phyloP scores from a whole-genome alignment of 208 protist species.

The Herpetomonas samuelpessoai region DNA sequence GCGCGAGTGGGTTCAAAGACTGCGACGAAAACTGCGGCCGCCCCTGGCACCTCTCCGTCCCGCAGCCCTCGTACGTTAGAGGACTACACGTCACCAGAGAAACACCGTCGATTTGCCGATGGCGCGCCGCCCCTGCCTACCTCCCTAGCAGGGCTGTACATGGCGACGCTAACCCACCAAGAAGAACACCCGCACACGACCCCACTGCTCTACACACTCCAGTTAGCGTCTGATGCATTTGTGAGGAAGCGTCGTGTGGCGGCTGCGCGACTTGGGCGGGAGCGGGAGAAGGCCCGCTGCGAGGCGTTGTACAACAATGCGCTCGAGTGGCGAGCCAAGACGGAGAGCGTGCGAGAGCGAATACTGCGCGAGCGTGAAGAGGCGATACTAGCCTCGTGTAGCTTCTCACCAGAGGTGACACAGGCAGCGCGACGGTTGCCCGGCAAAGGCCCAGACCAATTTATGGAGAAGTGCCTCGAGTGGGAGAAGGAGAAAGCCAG shows the following conservation, averaged over 20 bases:
- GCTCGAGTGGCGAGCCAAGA: constrained; percentile 3
- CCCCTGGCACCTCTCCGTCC: too few relatives aligned
- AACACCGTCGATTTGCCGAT: background rate
- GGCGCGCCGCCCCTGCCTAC: background rate
- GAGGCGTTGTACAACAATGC: constrained; percentile 18
- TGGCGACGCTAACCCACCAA: background rate
- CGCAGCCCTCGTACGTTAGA: background rate
- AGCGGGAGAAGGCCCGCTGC: constrained; percentile 9
- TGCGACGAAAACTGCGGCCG: background rate
- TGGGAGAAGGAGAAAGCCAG: constrained; percentile 37
- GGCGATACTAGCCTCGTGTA: constrained; percentile 40
- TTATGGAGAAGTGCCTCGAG: constrained; percentile 59
- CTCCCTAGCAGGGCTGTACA: background rate
- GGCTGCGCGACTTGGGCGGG: background rate
- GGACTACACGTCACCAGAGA: background rate
- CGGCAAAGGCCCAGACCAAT: constrained; percentile 39
- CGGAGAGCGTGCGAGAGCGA: constrained; percentile 5
- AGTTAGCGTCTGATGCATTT: background rate
- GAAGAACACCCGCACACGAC: background rate
- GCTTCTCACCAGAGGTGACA: constrained; percentile 46
- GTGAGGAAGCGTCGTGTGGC: background rate
- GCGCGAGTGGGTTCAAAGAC: too few relatives aligned
- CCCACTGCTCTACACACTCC: background rate
- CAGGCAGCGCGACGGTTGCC: constrained; percentile 17
- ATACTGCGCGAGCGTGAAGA: constrained; percentile 4